phyloP scores from a whole-genome alignment of 108 stramenopile genomes.

The Mayamaea pseudoterrestris region DNA sequence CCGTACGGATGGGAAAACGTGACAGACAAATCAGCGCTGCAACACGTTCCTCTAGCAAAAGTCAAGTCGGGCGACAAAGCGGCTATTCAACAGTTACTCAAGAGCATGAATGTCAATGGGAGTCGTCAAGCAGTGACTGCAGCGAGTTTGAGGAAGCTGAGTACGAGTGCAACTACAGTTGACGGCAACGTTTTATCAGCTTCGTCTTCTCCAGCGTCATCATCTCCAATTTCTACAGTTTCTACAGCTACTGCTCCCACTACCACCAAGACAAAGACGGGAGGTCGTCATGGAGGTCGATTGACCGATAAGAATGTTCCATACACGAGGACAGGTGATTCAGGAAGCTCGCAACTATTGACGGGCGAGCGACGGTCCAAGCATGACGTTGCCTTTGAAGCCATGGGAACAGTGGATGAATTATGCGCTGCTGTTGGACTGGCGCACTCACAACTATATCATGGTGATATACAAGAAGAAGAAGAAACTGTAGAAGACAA shows the following conservation, averaged over 20 bases:
- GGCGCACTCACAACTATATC: constrained; percentile 36
- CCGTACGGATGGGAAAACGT: constrained; percentile 85
- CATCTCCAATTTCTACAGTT: no score
- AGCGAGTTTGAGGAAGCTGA: no score
- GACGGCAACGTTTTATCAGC: background rate
- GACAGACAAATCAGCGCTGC: constrained; percentile 1
- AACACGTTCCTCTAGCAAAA: constrained; percentile 17
- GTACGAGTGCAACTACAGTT: no score
- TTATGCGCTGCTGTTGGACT: constrained; percentile 67
- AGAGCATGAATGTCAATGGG: no score
- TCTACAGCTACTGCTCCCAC: background rate
- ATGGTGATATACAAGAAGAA: constrained; percentile 16
- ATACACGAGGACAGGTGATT: constrained; percentile 66
- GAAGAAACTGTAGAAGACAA: background rate
- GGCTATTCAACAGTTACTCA: constrained; percentile 10
- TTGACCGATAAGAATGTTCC: constrained; percentile 74
- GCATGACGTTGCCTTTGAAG: constrained; percentile 58
- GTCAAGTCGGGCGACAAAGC: constrained; percentile 37
- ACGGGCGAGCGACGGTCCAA: constrained; percentile 73
- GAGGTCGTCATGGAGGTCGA: constrained; percentile 36
- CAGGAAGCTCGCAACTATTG: constrained; percentile 53
- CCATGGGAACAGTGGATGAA: constrained; percentile 81
- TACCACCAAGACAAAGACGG: constrained; percentile 17
- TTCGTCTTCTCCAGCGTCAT: background rate
- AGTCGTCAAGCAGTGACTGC: no score